A percentile compares a stretch with the other conserved stretches of the same genome.
Evolutionary conservation across 2,329 filamentous ascomycete species (phyloP).

Genomic region (Cladosporium halotolerans): DNA sequence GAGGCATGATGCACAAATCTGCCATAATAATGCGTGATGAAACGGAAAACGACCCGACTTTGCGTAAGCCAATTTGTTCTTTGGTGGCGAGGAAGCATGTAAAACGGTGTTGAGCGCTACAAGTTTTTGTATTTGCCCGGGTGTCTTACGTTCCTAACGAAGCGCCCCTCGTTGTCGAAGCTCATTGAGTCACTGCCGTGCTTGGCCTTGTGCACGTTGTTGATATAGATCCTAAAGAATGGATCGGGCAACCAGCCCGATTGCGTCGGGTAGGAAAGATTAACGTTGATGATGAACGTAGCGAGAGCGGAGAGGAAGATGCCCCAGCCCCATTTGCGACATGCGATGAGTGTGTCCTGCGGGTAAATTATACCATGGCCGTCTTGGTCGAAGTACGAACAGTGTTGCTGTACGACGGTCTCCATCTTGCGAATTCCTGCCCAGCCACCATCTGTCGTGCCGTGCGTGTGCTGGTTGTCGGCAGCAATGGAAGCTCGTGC

Average conservation of each 20-base stretch:
- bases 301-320: conserved; percentile 39
- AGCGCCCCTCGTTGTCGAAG: conserved; percentile 42
- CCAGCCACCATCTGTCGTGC: conserved; percentile 37
- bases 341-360: conserved; percentile 44
- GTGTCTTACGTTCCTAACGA: no score
- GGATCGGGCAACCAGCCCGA: conserved; percentile 39
- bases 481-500: conserved; percentile 40
- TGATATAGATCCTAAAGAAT: conserved; percentile 37
- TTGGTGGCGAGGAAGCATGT: background rate
- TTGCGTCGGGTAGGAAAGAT: conserved; percentile 46
- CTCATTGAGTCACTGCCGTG: conserved; percentile 39
- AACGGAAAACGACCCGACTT: background rate
- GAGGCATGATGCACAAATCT: background rate
- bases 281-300: conserved; percentile 43
- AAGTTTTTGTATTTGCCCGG: no score
- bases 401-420: conserved; percentile 45
- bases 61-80: background rate
- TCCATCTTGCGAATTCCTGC: conserved; percentile 34
- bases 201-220: conserved; percentile 37
- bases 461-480: conserved; percentile 35
- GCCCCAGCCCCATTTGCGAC: conserved; percentile 42
- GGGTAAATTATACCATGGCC: conserved; percentile 45
- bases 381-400: conserved; percentile 48
- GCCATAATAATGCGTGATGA: background rate
- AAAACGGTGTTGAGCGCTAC: no score